Conservation (phyloP, 306 rosid species). For the Castanopsis chinensis region DNA sequence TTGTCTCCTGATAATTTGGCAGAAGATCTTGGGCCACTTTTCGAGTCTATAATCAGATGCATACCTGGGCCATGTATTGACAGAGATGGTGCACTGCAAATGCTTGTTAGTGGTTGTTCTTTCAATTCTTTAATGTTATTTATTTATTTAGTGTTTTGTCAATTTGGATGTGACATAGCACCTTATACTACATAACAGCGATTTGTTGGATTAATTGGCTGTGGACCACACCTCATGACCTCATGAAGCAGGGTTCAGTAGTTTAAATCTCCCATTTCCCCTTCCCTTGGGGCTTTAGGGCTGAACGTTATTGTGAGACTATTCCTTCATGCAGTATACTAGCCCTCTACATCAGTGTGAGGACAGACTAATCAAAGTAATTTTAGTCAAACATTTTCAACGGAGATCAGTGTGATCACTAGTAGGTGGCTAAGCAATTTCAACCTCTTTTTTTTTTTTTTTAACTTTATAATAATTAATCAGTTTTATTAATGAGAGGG, state of each 20-base stretch:
- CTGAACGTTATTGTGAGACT: not conserved
- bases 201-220: not conserved
- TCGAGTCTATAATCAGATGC: conserved; percentile 92
- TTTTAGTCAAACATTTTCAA: not conserved
- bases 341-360: not conserved
- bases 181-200: not conserved
- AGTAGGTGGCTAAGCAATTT: not conserved
- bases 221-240: too few relatives aligned
- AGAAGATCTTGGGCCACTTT: conserved; percentile 97
- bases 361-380: not conserved
- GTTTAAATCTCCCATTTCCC: too few relatives aligned
- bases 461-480: too few relatives aligned
- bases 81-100: conserved; percentile 90
- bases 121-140: not conserved
- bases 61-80: conserved; percentile 96
- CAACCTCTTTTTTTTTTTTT: not conserved
- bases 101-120: conserved; percentile 75
- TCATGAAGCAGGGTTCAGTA: too few relatives aligned
- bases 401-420: not conserved
- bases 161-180: not conserved
- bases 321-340: not conserved
- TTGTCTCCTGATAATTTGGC: conserved; percentile 82
- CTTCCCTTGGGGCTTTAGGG: not conserved
- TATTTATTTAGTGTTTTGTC: not conserved
- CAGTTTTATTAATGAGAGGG: too few relatives aligned